Percentiles rank a stretch among this genome's conserved stretches.
phyloP scores from a whole-genome alignment of 148 eudicot species.

The Pouteria glomerata region DNA sequence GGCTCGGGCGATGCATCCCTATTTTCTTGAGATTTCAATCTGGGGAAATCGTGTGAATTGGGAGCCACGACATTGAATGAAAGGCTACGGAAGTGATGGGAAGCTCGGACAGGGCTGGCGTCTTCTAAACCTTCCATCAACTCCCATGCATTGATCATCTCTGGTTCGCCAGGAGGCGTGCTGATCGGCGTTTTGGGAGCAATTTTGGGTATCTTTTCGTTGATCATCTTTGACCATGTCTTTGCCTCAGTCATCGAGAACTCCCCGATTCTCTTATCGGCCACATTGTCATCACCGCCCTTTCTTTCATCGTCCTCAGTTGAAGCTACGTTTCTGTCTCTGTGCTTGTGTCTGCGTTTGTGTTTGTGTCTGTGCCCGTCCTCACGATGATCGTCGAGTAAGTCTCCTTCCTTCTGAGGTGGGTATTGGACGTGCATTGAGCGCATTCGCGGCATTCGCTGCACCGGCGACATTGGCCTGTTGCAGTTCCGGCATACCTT shows the following conservation, averaged over 20 bases:
- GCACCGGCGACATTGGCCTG: slow-evolving; percentile 38
- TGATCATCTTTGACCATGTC: slow-evolving; percentile 82
- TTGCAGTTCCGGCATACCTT: slow-evolving; percentile 53
- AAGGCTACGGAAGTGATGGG: slow-evolving; percentile 45
- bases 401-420: slow-evolving; percentile 27
- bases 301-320: neutral
- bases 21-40: slow-evolving; percentile 9
- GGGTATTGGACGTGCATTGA: slow-evolving; percentile 65
- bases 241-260: slow-evolving; percentile 70
- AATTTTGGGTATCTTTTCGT: slow-evolving; percentile 52
- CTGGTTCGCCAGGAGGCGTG: slow-evolving; percentile 87
- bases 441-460: slow-evolving; percentile 53
- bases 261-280: slow-evolving; percentile 24
- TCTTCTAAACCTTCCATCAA: slow-evolving; percentile 95
- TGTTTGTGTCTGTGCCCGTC: neutral
- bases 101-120: slow-evolving; percentile 42
- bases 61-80: slow-evolving; percentile 50
- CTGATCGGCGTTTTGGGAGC: slow-evolving; percentile 54
- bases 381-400: slow-evolving; percentile 31
- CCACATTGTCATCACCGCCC: neutral
- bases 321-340: neutral
- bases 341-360: neutral
- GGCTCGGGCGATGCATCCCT: slow-evolving; percentile 18
- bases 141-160: slow-evolving; percentile 72
- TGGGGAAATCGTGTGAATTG: slow-evolving; percentile 29